Evolutionary conservation across 73 alveolate genomes (phyloP), one percentile per base, ranked within the genome.

Genomic region (Durusdinium trenchii): DNA sequence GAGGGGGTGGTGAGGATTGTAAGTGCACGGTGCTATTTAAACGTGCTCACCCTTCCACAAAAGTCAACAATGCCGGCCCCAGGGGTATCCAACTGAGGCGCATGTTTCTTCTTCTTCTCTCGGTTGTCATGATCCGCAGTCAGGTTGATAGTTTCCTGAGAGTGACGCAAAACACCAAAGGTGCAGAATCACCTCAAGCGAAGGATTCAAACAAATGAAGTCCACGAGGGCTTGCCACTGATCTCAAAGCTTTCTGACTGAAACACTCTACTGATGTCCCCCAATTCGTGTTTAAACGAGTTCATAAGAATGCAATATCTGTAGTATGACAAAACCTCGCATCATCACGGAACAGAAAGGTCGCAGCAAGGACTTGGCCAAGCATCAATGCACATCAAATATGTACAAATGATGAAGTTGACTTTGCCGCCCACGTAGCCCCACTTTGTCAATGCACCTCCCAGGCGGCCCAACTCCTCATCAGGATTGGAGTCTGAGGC

Each of bases 401-500:
- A 87, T 46, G 95, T 87, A 67, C 95, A 87, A 60, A 87, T 46
- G 61, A 87, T 87, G 84, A 60, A 87, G 67, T 87, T 87, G 85
- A 87, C 46, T 50, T 87, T 87, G 83, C 95, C 95, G 35, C 95
- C 95, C 2, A 87, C 84, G 50, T 87, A 87, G 95, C 95, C 95
- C 95, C 95, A 87, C 42, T 35, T 87, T 32, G 95, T 87, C 95
- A 87, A 46, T 6, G 95, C 95, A 28, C n/a, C 67, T 32, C 62
- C 62, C 95, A 87, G 42, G 45, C 84, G 6, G 50, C 95, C 95
- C 79, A 87, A 43, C 28, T 87, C 95, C 95, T 87, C 26, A 6
- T 40, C 40, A 30, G 64, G n/a, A 54, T 54, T 54, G 64, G 64
- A 54, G 20, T 54, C n/a, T n/a, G n/a, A n/a, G n/a, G n/a, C n/a